Conservation (phyloP, 2,329 filamentous ascomycete genomes). For the Phyllosticta capitalensis region DNA sequence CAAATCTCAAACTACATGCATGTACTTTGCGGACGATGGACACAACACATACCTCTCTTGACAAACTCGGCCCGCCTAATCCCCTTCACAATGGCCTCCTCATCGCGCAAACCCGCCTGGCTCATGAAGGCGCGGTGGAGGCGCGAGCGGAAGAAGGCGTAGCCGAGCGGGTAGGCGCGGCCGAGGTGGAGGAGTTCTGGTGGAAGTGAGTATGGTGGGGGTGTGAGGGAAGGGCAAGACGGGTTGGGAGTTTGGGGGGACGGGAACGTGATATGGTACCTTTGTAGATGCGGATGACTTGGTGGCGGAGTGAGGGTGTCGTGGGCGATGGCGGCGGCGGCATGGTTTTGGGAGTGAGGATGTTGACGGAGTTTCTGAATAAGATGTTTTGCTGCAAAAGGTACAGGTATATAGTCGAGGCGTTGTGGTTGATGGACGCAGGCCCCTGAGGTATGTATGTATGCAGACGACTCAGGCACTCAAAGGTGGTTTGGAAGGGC, state of each 20-base stretch:
- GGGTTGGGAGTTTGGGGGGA: too few species aligned
- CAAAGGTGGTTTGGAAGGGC: too few species aligned
- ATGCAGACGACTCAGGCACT: too few species aligned
- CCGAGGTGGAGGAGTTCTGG: slow-evolving; percentile 77
- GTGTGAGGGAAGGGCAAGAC: neutral
- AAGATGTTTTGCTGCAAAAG: too few species aligned
- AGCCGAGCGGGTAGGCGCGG: slow-evolving; percentile 78
- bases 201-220: slow-evolving; percentile 3
- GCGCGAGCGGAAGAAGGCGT: slow-evolving; percentile 68
- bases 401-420: too few species aligned
- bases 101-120: slow-evolving; percentile 60
- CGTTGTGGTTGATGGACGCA: too few species aligned
- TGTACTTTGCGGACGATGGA: slow-evolving; percentile 11
- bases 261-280: too few species aligned
- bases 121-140: slow-evolving; percentile 78
- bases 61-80: slow-evolving; percentile 78
- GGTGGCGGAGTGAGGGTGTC: slow-evolving; percentile 47
- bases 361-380: too few species aligned
- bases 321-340: neutral
- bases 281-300: slow-evolving; percentile 86
- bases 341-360: too few species aligned
- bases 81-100: slow-evolving; percentile 63
- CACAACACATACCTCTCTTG: slow-evolving; percentile 59
- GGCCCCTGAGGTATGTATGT: too few species aligned
- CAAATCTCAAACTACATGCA: too few species aligned